phyloP scores from a whole-genome alignment of 768 basidiomycete genomes.

The Clitopilus passeckerianus region DNA sequence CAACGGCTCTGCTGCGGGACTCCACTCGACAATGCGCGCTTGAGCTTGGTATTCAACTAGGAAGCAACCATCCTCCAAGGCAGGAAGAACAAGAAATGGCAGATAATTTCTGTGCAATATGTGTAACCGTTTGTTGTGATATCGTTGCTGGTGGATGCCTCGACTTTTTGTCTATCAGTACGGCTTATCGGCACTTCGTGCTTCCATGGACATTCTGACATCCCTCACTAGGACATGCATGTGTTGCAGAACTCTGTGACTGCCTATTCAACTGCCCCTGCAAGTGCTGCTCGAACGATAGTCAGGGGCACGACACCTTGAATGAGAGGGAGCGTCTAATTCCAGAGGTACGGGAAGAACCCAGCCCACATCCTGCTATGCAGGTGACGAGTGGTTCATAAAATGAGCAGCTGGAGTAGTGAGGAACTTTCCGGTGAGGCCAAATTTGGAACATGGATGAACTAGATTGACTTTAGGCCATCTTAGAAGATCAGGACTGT shows the following conservation, averaged over 20 bases:
- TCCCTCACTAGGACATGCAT: slow-evolving; percentile 24
- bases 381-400: background rate
- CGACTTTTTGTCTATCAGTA: slow-evolving; percentile 34
- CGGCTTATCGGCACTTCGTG: slow-evolving; percentile 4
- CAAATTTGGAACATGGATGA: background rate
- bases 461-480: too few relatives aligned
- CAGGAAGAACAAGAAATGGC: slow-evolving; percentile 16
- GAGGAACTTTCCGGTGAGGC: background rate
- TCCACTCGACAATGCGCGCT: background rate
- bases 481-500: too few relatives aligned
- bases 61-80: too few relatives aligned
- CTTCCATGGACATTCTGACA: background rate
- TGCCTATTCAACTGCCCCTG: too few relatives aligned
- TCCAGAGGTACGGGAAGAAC: slow-evolving; percentile 17
- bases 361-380: slow-evolving; percentile 22
- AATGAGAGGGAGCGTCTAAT: slow-evolving; percentile 25
- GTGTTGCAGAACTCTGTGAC: slow-evolving; percentile 24
- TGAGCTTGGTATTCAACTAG: slow-evolving; percentile 1
- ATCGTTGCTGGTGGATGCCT: slow-evolving; percentile 31
- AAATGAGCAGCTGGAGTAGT: background rate
- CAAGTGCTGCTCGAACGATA: slow-evolving; percentile 8
- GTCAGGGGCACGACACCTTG: slow-evolving; percentile 6
- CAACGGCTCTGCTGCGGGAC: background rate
- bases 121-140: slow-evolving; percentile 25
- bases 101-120: slow-evolving; percentile 21